These are phyloP conservation scores for Ogataea kodamae DNA, from an alignment of 805 yeast genomes.

Conservation along the genomic window DNA sequence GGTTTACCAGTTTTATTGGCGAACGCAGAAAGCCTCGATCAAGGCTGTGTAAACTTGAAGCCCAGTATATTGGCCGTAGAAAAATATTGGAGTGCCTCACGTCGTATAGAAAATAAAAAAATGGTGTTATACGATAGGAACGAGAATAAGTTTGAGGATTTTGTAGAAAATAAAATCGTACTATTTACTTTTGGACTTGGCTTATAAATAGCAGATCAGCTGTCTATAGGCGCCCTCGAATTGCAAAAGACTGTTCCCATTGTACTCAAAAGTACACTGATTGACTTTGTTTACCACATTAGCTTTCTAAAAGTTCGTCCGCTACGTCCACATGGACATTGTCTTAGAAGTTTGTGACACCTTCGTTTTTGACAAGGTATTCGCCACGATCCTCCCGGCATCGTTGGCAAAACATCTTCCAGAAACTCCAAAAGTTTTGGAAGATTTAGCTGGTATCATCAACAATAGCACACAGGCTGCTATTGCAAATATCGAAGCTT, in stretches of 20 bases:
- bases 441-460: conserved; percentile 20
- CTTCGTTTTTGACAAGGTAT: conserved; percentile 66
- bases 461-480: conserved; percentile 27
- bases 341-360: conserved; percentile 79
- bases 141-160: conserved; percentile 13
- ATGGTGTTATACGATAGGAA: conserved; percentile 19
- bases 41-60: no score
- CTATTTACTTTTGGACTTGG: conserved; percentile 8
- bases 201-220: no score
- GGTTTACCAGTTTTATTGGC: no score
- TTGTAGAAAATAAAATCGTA: conserved; percentile 16
- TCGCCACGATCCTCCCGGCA: conserved; percentile 66
- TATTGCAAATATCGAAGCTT: conserved; percentile 16
- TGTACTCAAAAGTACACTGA: no score
- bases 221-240: no score
- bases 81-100: no score
- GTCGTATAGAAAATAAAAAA: no score
- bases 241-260: no score
- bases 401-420: conserved; percentile 38
- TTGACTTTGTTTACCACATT: no score
- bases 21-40: no score
- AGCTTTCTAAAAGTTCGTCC: conserved; percentile 5
- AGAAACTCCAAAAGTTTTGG: conserved; percentile 26
- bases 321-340: conserved; percentile 66
- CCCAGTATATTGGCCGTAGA: no score